Conservation (phyloP, 345 rosid genomes). For the Gynandropsis gynandra region DNA sequence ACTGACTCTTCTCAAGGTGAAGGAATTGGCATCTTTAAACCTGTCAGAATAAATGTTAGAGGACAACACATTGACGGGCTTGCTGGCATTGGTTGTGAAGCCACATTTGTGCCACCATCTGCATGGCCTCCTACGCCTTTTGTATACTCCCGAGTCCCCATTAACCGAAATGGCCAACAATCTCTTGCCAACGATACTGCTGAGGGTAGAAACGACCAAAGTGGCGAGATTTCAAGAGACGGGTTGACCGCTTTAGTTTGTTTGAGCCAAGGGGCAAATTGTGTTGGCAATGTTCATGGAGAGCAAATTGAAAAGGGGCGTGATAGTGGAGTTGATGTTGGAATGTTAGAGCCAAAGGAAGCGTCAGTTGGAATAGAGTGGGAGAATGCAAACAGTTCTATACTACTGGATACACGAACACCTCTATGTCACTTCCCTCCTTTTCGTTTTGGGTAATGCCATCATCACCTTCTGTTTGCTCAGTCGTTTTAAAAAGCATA, state of each 20-base stretch:
- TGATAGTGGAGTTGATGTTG: conserved; percentile 43
- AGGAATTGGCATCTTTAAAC: conserved; percentile 67
- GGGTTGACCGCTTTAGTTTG: conserved; percentile 91
- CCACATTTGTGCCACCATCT: conserved; percentile 66
- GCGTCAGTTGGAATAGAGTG: conserved; percentile 59
- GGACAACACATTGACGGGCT: conserved; percentile 83
- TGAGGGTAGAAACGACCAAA: conserved; percentile 66
- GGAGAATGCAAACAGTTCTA: conserved; percentile 63
- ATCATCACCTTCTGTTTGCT: conserved; percentile 5
- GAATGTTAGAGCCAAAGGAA: conserved; percentile 62
- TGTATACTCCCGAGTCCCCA: conserved; percentile 90
- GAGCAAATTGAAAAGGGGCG: conserved; percentile 50
- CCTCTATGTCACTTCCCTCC: conserved; percentile 97
- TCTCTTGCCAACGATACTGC: conserved; percentile 75
- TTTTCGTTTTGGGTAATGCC: conserved; percentile 86
- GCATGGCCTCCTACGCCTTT: conserved; percentile 87
- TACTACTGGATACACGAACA: conserved; percentile 84
- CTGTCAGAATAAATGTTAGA: conserved; percentile 83
- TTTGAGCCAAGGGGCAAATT: conserved; percentile 66
- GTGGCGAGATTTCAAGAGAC: conserved; percentile 70
- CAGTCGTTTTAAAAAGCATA: too few species aligned
- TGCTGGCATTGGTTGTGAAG: conserved; percentile 92
- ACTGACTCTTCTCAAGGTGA: conserved; percentile 66
- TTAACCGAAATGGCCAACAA: conserved; percentile 74
- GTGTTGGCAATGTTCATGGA: conserved; percentile 38